Conservation (phyloP, 1,284 basidiomycete species). For the Rhodotorula sp. region DNA sequence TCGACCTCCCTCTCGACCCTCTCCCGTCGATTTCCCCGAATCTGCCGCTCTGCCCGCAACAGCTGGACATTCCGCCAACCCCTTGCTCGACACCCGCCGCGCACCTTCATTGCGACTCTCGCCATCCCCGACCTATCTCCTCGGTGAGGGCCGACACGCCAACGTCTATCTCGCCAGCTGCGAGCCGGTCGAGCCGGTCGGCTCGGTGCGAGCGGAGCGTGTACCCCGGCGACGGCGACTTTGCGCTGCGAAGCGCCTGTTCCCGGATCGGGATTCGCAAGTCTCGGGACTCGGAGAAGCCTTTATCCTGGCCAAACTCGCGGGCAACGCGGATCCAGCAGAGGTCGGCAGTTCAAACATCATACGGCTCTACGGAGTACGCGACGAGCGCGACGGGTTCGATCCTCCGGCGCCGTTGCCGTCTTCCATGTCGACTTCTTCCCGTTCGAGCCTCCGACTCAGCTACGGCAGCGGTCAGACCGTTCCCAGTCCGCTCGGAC, state of each 20-base stretch:
- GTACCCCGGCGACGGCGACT: conserved; percentile 37
- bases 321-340: not conserved
- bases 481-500: not conserved
- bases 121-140: conserved; percentile 46
- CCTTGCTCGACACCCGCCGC: conserved; percentile 31
- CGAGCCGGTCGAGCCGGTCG: conserved; percentile 5
- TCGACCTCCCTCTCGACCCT: not conserved
- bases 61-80: conserved; percentile 23
- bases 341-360: conserved; percentile 2
- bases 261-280: conserved; percentile 53
- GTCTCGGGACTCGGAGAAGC: conserved; percentile 54
- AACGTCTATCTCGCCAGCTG: conserved; percentile 53
- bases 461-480: not conserved
- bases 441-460: not conserved
- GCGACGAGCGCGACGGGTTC: conserved; percentile 38
- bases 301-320: conserved; percentile 53
- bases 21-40: not conserved
- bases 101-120: conserved; percentile 44
- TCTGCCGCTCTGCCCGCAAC: conserved; percentile 1
- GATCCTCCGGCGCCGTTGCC: conserved; percentile 10
- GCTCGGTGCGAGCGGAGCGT: not conserved
- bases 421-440: not conserved
- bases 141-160: conserved; percentile 54
- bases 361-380: conserved; percentile 30
- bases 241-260: conserved; percentile 53